Percentiles rank a stretch among this genome's conserved stretches.
Conservation (phyloP, 2,329 filamentous ascomycete genomes). For the Fusarium poae region DNA sequence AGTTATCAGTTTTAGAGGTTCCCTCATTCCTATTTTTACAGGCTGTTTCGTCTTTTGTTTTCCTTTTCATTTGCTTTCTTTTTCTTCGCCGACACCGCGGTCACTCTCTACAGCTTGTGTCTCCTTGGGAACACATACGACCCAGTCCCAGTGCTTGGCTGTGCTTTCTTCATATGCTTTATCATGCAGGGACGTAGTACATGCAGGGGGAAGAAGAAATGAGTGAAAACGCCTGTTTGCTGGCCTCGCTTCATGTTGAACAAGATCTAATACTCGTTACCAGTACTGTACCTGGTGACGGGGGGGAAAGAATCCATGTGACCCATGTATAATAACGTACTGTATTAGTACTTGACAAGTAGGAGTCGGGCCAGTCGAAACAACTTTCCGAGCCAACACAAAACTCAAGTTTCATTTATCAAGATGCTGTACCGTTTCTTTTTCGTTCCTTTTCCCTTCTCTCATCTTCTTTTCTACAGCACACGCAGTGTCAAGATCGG, state of each 20-base stretch:
- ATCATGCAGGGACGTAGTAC: constrained; percentile 43
- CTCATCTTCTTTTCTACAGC: constrained; percentile 15
- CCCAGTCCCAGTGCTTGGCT: constrained; percentile 12
- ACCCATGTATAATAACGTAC: constrained; percentile 4
- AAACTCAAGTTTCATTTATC: neutral
- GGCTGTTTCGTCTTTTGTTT: constrained; percentile 6
- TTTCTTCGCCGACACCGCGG: constrained; percentile 16
- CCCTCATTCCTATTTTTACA: neutral
- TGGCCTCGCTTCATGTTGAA: constrained; percentile 2
- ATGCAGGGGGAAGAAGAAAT: constrained; percentile 39
- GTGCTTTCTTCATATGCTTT: constrained; percentile 4
- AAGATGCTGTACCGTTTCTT: constrained; percentile 5
- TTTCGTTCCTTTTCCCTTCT: constrained; percentile 24
- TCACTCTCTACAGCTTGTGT: constrained; percentile 1
- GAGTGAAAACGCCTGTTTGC: constrained; percentile 31
- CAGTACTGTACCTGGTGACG: constrained; percentile 1
- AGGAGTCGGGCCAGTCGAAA: constrained; percentile 27
- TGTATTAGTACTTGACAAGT: constrained; percentile 18
- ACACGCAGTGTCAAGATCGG: neutral
- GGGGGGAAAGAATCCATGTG: constrained; percentile 32
- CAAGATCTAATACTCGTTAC: neutral
- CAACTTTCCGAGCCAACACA: constrained; percentile 10
- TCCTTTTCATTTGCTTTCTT: neutral
- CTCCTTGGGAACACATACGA: constrained; percentile 20
- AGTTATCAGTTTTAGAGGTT: constrained; percentile 9